These are phyloP conservation scores for Claviceps humidiphila DNA, from an alignment of 2,329 filamentous ascomycete species.

Conservation along the genomic window DNA sequence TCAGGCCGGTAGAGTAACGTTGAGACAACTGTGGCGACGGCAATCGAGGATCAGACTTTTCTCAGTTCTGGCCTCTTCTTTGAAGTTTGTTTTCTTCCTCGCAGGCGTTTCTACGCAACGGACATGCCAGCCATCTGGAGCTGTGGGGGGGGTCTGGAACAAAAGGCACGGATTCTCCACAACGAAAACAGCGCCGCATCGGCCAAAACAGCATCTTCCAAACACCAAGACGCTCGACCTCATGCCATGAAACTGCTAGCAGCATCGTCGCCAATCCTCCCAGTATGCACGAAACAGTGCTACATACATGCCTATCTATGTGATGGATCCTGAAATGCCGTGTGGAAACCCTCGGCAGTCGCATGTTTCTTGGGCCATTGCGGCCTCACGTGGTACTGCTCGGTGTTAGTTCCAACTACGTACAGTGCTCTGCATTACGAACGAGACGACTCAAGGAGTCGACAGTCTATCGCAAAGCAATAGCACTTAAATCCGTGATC, in stretches of 20 bases:
- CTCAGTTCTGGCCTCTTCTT: no score
- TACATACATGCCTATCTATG: no score
- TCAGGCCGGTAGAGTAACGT: neutral
- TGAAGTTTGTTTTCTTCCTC: no score
- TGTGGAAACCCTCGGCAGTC: neutral
- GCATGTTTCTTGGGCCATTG: neutral
- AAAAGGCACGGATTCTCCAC: neutral
- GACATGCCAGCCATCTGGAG: no score
- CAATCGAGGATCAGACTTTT: neutral
- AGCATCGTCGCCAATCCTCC: neutral
- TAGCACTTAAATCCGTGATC: neutral
- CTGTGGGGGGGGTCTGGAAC: no score
- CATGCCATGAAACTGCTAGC: neutral
- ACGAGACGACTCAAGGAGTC: neutral
- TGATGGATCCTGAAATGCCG: neutral
- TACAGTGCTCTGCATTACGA: neutral
- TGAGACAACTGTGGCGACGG: neutral
- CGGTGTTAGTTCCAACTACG: no score
- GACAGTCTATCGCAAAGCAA: neutral
- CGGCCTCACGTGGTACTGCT: neutral
- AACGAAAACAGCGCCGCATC: neutral
- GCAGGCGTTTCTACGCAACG: no score
- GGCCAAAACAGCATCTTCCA: conserved; percentile 1
- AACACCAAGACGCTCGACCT: neutral
- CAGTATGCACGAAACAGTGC: neutral